Percentiles rank a stretch among this genome's conserved stretches.
These are phyloP conservation scores for Ogataea pini DNA, from an alignment of 805 yeast species.

Conservation along the genomic window DNA sequence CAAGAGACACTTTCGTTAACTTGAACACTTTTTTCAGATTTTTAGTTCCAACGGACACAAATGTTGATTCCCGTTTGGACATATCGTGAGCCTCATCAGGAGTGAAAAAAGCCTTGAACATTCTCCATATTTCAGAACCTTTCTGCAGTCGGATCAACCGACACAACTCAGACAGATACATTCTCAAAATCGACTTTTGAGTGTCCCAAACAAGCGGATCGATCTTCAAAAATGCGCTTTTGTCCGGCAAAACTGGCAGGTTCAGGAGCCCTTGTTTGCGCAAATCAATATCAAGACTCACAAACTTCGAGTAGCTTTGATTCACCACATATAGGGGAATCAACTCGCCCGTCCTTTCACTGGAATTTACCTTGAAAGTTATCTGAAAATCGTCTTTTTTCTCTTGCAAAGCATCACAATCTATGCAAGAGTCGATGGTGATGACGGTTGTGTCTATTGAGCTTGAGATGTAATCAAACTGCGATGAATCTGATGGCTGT, in stretches of 20 bases:
- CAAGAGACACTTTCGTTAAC: constrained; percentile 19
- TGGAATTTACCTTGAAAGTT: constrained; percentile 63
- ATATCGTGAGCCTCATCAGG: constrained; percentile 30
- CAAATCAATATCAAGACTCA: constrained; percentile 59
- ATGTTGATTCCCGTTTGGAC: constrained; percentile 26
- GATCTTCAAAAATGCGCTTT: constrained; percentile 26
- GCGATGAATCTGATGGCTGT: constrained; percentile 24
- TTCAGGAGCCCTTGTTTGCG: constrained; percentile 40
- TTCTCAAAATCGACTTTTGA: constrained; percentile 33
- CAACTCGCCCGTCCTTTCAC: constrained; percentile 57
- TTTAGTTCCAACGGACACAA: constrained; percentile 29
- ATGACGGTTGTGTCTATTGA: constrained; percentile 33
- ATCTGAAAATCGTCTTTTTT: constrained; percentile 59
- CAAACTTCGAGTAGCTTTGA: constrained; percentile 62
- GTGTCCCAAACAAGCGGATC: constrained; percentile 38
- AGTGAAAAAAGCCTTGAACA: constrained; percentile 31
- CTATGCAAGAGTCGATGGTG: constrained; percentile 34
- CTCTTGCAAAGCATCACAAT: constrained; percentile 33
- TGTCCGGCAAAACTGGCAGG: constrained; percentile 32
- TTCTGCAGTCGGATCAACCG: constrained; percentile 24
- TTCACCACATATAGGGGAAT: constrained; percentile 61
- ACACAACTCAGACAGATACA: constrained; percentile 33
- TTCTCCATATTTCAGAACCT: constrained; percentile 26
- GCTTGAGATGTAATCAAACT: constrained; percentile 32
- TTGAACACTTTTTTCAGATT: constrained; percentile 28